Percentiles rank a stretch among this genome's conserved stretches.
Evolutionary conservation across 2,329 filamentous ascomycete species (phyloP).

Genomic region (Phialophora macrospora): DNA sequence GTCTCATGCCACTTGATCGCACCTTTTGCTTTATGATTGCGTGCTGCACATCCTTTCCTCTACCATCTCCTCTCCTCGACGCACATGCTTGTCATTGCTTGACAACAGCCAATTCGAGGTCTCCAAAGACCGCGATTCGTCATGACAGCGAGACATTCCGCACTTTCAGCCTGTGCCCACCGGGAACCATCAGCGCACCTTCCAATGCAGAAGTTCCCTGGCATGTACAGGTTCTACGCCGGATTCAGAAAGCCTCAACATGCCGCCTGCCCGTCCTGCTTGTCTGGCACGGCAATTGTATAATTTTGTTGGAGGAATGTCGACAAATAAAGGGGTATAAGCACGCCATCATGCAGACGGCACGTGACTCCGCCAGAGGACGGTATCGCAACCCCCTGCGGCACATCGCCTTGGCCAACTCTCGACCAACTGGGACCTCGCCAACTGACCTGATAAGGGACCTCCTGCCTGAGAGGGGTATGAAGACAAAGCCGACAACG

Average conservation of each 20-base stretch:
- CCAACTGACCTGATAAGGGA: slow-evolving; percentile 20
- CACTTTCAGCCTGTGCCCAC: not conserved
- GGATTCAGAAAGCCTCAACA: not conserved
- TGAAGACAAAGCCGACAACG: not conserved
- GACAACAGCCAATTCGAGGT: not conserved
- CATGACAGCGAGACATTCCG: not conserved
- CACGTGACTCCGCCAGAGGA: slow-evolving; percentile 23
- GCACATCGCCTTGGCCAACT: not conserved
- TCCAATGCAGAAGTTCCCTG: not conserved
- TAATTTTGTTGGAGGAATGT: slow-evolving; percentile 17
- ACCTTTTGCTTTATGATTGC: slow-evolving; percentile 25
- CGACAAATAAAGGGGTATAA: slow-evolving; percentile 29
- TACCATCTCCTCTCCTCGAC: not conserved
- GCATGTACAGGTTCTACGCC: not conserved
- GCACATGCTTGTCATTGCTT: slow-evolving; percentile 17
- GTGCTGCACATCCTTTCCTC: slow-evolving; percentile 24
- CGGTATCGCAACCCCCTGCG: not conserved
- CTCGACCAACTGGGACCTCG: not conserved
- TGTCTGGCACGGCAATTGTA: slow-evolving; percentile 4
- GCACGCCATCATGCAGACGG: slow-evolving; percentile 30
- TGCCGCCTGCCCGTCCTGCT: slow-evolving; percentile 6
- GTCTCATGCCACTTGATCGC: slow-evolving; percentile 13
- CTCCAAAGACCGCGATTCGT: not conserved
- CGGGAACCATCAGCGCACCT: not conserved
- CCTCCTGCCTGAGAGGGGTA: slow-evolving; percentile 13